Base-by-base conservation (phyloP, 306 rosid species). In the Geum urbanum region DNA sequence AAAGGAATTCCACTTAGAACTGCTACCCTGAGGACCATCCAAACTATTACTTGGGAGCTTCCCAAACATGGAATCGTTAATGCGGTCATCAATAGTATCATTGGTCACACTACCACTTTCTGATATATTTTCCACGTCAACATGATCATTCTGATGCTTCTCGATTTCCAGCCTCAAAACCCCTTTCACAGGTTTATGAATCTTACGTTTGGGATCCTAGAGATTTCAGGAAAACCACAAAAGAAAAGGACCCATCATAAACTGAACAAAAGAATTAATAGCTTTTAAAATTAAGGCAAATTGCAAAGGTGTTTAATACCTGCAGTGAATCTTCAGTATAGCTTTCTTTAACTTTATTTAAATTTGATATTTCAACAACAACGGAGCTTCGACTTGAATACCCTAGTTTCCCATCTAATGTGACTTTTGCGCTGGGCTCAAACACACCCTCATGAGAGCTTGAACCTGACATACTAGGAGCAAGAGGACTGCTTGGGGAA, bases 401-500 rank as follows among this genome's bases (percentile, higher is more conserved):
- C 74, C 83, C 90, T 77, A 87, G 81, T 78, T 89, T 94, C 68
- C 99, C 97, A 79, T 94, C 99, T 78, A 91, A 76, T 12, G 92
- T 78, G 74, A 94, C 79, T 82, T 88, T 94, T 63, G 97, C 83
- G 69, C 92, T 79, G 72, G 88, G 84, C 87, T 94, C 99, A 84
- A 91, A 89, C 59, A 94, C 92, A 79, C 99, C 96, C 70, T 94
- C 99, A 76, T 94, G 99, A 46, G 97, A 82, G 76, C 92, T 88
- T 65, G 91, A 82, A 50, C 92, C 97, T 79, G 99, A 83, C 67
- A 88, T 84, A 85, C 84, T 91, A 48, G 96, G 88, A 76, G 99
- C 92, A 83, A 94, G 97, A 74, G 99, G 99, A 82, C 99, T 94
- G 81, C 99, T 94, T 20, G 99, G 99, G 74, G 99, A 94, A 77